Evolutionary conservation across 108 stramenopile species (phyloP), one percentile per base, ranked within the genome.

Genomic region (Conticribra guillardii): DNA sequence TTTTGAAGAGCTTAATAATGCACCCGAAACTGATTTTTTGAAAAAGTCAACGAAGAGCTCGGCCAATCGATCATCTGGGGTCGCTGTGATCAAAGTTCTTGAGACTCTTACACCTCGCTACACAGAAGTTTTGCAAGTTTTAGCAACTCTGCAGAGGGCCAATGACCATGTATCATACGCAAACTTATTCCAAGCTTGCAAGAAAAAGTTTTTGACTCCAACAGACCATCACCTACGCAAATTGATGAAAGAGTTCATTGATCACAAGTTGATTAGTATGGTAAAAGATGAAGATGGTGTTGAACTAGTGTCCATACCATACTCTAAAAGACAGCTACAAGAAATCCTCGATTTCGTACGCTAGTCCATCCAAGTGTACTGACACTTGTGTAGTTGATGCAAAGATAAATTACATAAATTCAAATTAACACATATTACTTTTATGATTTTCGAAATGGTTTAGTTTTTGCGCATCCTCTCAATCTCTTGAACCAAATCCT

Each of bases 51-150:
- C 57, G 56, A 73, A 59, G 28, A 62, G 71, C 22, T 23, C 9
- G 48, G 33, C 53, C 45, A 24, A 30, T 17, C 33, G 61, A 17
- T 46, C 31, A 16, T 54, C 54, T 57, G 24, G 51, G 49, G 67
- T 52, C 8, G 54, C 54, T 11, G 26, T 75, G 3, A 34, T 52
- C n/a, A 68, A 67, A 31, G 79, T 83, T 32, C 67, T 89, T 18
- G 64, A 48, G 9, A 74, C 77, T 47, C 62, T 93, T 24, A 86
- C 88, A 27, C 83, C 88, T 14, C 76, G 84, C 17, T 84, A 85
- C 60, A 81, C 86, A 3, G 85, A 93, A 33, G 82, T 76, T 18
- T 29, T 93, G 23, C 87, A 88, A 64, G 70, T 76, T 26, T 56
- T 93, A 45, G 87, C 87, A 8, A 56, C 61, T 30, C 73, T 89